A percentile compares a stretch with the other conserved stretches of the same genome.
Conservation (phyloP, 1,284 basidiomycete species). For the Sanghuangporus sanghuang region DNA sequence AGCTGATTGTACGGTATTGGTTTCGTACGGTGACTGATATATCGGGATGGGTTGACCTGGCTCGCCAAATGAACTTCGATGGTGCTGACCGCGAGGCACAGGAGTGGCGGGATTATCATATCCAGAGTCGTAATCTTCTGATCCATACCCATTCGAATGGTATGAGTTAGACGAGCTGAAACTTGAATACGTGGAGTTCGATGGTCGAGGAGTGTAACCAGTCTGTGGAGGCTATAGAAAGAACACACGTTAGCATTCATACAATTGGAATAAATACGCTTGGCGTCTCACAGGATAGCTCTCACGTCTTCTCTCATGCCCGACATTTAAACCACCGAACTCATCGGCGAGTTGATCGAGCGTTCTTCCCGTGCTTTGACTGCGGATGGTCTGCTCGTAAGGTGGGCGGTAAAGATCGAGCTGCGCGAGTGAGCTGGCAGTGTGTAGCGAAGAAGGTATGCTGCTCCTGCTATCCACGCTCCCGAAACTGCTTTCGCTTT, state of each 20-base stretch:
- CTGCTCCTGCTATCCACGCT: slow-evolving; percentile 35
- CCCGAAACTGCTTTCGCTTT: slow-evolving; percentile 33
- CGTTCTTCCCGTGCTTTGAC: slow-evolving; percentile 32
- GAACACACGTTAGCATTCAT: neutral
- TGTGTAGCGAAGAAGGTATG: slow-evolving; percentile 51
- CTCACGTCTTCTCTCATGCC: slow-evolving; percentile 41
- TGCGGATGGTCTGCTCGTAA: slow-evolving; percentile 42
- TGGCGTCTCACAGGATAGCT: slow-evolving; percentile 53
- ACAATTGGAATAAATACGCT: neutral
- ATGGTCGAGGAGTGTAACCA: slow-evolving; percentile 34
- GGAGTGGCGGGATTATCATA: slow-evolving; percentile 14
- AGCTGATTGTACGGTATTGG: slow-evolving; percentile 30
- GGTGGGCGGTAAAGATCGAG: slow-evolving; percentile 71
- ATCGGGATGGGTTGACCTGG: slow-evolving; percentile 15
- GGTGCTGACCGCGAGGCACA: slow-evolving; percentile 1
- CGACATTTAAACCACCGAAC: slow-evolving; percentile 56
- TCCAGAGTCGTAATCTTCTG: slow-evolving; percentile 8
- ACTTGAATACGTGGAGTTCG: slow-evolving; percentile 31
- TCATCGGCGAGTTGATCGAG: slow-evolving; percentile 53
- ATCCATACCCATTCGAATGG: slow-evolving; percentile 23
- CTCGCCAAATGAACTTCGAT: slow-evolving; percentile 12
- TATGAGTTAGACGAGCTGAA: slow-evolving; percentile 27
- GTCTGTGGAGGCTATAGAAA: slow-evolving; percentile 30
- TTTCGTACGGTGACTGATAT: slow-evolving; percentile 55
- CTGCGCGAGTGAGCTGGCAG: slow-evolving; percentile 52